Base-by-base conservation (phyloP, 441 rosid species). In the Populus tomentosa region DNA sequence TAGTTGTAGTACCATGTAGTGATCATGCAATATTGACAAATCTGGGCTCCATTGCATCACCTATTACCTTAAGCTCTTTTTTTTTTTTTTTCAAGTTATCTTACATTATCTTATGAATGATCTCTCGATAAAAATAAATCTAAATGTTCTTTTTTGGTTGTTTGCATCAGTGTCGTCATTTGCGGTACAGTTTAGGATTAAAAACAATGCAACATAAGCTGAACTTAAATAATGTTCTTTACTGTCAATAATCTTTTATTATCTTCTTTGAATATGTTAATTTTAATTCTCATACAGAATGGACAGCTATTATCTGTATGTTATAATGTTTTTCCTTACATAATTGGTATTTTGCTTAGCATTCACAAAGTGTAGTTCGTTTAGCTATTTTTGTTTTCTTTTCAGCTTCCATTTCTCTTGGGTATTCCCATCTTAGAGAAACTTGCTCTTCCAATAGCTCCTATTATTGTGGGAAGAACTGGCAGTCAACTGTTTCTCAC, bases 401-500 rank as follows among this genome's bases (percentile, higher is more conserved):
- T 28, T 79, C 91, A 94, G 98, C 92, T 95, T 82, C 98, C 98
- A 53, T 87, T 95, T 84, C 92, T 92, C 35, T 82, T 91, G 38
- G 98, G 98, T 80, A 90, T 93, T 75, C 91, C 96, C 38, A 38
- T 92, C 76, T 74, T 95, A 76, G 98, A 95, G 79, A 93, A 88
- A 86, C 87, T 95, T 78, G 98, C 89, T 80, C 85, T 87, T 59
- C 98, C 98, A 23, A 61, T 95, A 56, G 98, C 98, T 80, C 90
- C 91, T 18, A 77, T 90, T 78, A 23, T 95, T 46, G 89, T 85
- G 72, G 95, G 98, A 56, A 85, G 83, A 83, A 93, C 98, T 50
- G 98, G 98, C 67, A 84, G 94, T 69, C 98, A 95, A 75, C 83
- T 95, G 75, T 93, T 91, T 77, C 96, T 93, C 6, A 90, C 89